Conservation (phyloP, 345 rosid species). For the Excoecaria cochinchinensis region DNA sequence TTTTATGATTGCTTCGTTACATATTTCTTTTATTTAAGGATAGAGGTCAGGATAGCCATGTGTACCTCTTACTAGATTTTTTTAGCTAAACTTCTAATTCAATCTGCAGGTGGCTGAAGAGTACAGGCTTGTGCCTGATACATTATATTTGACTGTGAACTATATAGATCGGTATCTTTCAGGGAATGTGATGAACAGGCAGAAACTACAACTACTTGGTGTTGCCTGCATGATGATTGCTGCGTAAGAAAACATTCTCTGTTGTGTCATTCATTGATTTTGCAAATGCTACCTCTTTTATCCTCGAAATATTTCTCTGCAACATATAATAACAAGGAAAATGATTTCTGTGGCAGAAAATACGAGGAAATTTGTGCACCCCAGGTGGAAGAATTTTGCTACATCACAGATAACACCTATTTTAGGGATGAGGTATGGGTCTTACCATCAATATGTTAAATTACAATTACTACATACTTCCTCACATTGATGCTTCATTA, state of each 20-base stretch:
- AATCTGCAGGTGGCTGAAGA: conserved; percentile 86
- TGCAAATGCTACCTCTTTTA: background rate
- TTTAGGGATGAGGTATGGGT: conserved; percentile 69
- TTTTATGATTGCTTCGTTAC: background rate
- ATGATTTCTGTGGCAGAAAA: conserved; percentile 47
- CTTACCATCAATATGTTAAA: background rate
- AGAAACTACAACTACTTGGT: conserved; percentile 83
- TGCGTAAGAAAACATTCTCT: conserved; percentile 49
- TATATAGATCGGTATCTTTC: conserved; percentile 93
- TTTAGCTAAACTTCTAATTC: conserved; percentile 18
- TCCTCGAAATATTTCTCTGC: background rate
- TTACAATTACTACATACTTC: background rate
- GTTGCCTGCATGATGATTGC: conserved; percentile 96
- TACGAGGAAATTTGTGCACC: conserved; percentile 94
- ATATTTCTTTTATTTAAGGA: background rate
- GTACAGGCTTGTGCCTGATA: conserved; percentile 89
- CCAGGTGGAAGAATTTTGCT: conserved; percentile 89
- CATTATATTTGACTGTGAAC: conserved; percentile 76
- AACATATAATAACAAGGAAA: conserved; percentile 13
- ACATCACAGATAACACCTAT: conserved; percentile 92
- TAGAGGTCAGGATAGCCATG: background rate
- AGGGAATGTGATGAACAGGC: conserved; percentile 73
- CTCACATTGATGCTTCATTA: background rate
- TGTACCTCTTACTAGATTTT: background rate
- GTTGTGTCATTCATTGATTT: background rate